A percentile compares a stretch with the other conserved stretches of the same genome.
These are phyloP conservation scores for Rusavskia elegans DNA, from an alignment of 495 filamentous ascomycete species.

Conservation along the genomic window DNA sequence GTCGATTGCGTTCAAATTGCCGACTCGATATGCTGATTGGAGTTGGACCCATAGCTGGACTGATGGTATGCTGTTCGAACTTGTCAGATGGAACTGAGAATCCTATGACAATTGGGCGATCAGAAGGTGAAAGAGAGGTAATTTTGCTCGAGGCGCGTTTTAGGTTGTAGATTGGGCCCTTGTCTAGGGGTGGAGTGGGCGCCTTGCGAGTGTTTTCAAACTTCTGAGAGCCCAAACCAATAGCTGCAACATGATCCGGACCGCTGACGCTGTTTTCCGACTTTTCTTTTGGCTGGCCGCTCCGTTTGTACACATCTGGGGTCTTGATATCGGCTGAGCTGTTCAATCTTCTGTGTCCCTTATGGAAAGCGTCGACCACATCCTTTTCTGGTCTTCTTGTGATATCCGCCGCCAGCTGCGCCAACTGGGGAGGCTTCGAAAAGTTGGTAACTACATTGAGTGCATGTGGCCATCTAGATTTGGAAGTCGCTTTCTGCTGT, in stretches of 20 bases:
- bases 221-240: slow-evolving; percentile 2
- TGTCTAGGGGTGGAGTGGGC: slow-evolving; percentile 11
- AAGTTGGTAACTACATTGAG: slow-evolving; percentile 50
- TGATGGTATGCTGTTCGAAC: slow-evolving; percentile 31
- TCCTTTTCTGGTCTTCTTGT: background rate
- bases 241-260: background rate
- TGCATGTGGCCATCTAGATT: slow-evolving; percentile 33
- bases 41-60: slow-evolving; percentile 31
- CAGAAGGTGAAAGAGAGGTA: slow-evolving; percentile 50
- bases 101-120: slow-evolving; percentile 66
- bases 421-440: slow-evolving; percentile 12
- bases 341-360: background rate
- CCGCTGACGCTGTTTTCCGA: background rate
- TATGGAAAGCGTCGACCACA: background rate
- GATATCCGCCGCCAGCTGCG: slow-evolving; percentile 12
- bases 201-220: slow-evolving; percentile 7
- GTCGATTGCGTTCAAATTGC: slow-evolving; percentile 16
- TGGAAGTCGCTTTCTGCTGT: slow-evolving; percentile 9
- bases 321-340: slow-evolving; percentile 2
- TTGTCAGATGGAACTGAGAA: slow-evolving; percentile 50
- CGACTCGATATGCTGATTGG: slow-evolving; percentile 20
- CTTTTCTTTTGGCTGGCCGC: background rate
- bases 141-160: slow-evolving; percentile 11
- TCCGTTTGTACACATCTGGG: slow-evolving; percentile 15
- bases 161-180: slow-evolving; percentile 8